phyloP scores from a whole-genome alignment of 2,329 filamentous ascomycete species.

The Fusarium fujikuroi region DNA sequence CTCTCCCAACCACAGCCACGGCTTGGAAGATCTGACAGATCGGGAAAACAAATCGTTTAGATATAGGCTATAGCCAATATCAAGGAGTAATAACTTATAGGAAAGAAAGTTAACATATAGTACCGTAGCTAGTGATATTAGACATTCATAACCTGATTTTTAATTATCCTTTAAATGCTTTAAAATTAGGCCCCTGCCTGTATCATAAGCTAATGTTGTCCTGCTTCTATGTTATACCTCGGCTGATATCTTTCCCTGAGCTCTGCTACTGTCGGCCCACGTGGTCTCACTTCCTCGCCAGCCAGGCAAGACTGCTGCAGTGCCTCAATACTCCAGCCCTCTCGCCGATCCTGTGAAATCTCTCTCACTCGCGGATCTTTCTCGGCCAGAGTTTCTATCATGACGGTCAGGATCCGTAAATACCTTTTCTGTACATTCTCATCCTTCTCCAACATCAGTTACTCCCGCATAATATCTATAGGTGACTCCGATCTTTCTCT shows the following conservation, averaged over 20 bases:
- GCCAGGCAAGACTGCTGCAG: background rate
- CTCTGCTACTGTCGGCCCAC: background rate
- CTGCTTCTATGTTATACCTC: background rate
- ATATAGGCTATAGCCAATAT: background rate
- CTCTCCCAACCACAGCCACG: background rate
- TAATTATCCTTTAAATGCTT: too few species aligned
- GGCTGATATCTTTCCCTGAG: background rate
- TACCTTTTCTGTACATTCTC: background rate
- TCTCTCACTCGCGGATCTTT: background rate
- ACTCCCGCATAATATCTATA: background rate
- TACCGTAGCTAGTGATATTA: background rate
- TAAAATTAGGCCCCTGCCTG: fast-evolving
- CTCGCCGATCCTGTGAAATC: background rate
- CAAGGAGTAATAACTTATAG: too few species aligned
- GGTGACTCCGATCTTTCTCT: background rate
- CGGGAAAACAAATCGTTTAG: background rate
- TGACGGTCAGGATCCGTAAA: background rate
- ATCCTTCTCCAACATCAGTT: background rate
- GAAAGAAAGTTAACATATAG: too few species aligned
- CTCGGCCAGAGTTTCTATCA: background rate
- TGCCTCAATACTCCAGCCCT: background rate
- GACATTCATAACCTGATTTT: too few species aligned
- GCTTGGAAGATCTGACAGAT: background rate
- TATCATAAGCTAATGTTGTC: too few species aligned
- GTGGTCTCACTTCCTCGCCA: background rate